Evolutionary conservation across 257 asterid genomes (phyloP).

Genomic region (Solanum rostratum): DNA sequence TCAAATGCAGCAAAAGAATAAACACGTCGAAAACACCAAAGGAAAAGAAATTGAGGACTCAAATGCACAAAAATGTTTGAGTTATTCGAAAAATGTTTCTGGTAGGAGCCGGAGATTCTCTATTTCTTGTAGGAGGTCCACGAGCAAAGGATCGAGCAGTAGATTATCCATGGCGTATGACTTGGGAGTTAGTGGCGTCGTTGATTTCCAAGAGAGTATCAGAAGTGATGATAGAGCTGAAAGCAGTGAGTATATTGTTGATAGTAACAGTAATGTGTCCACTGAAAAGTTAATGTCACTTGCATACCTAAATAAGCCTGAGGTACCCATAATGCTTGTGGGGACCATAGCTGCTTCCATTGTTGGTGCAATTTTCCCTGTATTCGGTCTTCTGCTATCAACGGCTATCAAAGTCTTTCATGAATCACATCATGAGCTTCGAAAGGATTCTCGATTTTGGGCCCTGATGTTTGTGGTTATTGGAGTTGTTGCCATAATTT

Average conservation of each 20-base stretch:
- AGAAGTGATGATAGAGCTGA: not conserved
- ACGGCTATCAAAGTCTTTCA: slow-evolving; percentile 4
- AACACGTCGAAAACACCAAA: slow-evolving; percentile 1
- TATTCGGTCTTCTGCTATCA: slow-evolving; percentile 16
- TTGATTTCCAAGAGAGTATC: not conserved
- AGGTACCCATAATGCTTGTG: slow-evolving; percentile 19
- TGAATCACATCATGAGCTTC: slow-evolving; percentile 10
- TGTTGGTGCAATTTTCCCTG: slow-evolving; percentile 22
- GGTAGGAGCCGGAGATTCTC: not conserved
- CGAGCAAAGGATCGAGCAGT: not conserved
- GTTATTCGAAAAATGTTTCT: not conserved
- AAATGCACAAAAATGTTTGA: not conserved
- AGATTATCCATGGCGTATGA: not conserved
- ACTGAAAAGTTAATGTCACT: not conserved
- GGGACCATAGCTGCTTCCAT: slow-evolving; percentile 27
- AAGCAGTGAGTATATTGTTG: not conserved
- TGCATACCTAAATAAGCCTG: slow-evolving; percentile 23
- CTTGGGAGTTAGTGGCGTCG: not conserved
- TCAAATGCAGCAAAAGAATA: slow-evolving; percentile 25
- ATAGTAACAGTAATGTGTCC: not conserved
- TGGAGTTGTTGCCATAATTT: slow-evolving; percentile 16
- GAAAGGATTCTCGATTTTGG: slow-evolving; percentile 30
- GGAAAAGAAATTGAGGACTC: not conserved
- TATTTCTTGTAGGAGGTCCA: not conserved
- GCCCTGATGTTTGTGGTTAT: slow-evolving; percentile 25